Evolutionary conservation across 257 asterid species (phyloP).

Genomic region (Lycium ferocissimum): DNA sequence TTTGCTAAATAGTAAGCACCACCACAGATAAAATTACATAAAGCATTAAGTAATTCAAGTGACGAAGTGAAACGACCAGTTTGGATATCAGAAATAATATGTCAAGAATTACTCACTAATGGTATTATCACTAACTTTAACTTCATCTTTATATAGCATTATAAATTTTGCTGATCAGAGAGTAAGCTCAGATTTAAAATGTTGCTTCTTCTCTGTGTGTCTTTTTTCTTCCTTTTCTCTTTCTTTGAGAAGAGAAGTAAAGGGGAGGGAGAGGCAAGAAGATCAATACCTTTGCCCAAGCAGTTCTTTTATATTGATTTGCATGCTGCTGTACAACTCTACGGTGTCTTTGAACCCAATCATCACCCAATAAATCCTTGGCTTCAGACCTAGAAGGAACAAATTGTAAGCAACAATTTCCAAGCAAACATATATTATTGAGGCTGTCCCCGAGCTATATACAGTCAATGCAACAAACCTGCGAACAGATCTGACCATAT

Average conservation of each 20-base stretch:
- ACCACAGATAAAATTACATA: neutral
- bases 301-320: slow-evolving; percentile 91
- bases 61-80: neutral
- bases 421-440: neutral
- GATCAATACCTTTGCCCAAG: slow-evolving; percentile 86
- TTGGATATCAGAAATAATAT: neutral
- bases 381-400: slow-evolving; percentile 88
- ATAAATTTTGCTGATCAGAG: neutral
- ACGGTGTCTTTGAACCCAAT: slow-evolving; percentile 99
- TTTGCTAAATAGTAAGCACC: neutral
- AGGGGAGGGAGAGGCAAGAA: slow-evolving; percentile 15
- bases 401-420: slow-evolving; percentile 14
- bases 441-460: neutral
- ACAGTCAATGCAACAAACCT: slow-evolving; percentile 53
- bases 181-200: neutral
- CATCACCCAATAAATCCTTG: slow-evolving; percentile 95
- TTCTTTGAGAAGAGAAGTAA: slow-evolving; percentile 1
- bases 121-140: neutral
- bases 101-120: neutral
- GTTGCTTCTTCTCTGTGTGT: neutral
- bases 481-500: slow-evolving; percentile 99
- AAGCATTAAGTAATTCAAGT: neutral
- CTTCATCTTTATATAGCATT: neutral
- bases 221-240: slow-evolving; percentile 2
- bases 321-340: slow-evolving; percentile 98